These are phyloP conservation scores for Salvia sclarea DNA, from an alignment of 305 asterid species.

Conservation along the genomic window DNA sequence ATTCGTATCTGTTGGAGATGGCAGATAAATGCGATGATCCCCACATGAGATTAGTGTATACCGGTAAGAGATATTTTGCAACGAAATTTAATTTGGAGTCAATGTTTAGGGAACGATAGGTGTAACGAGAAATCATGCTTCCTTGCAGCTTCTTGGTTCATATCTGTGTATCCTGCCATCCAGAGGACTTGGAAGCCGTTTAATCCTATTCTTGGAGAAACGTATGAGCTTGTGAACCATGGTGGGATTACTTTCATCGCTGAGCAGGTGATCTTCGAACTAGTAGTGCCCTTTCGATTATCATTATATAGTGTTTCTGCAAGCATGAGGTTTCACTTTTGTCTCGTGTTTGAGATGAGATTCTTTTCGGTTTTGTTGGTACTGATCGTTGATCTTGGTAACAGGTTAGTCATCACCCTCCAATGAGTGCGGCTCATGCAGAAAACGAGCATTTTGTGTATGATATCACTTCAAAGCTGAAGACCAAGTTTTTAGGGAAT, in stretches of 20 bases:
- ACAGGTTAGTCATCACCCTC: conserved; percentile 80
- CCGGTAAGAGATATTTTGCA: conserved; percentile 46
- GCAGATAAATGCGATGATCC: conserved; percentile 88
- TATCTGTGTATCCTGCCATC: conserved; percentile 69
- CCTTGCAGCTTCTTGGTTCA: conserved; percentile 72
- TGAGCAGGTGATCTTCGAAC: conserved; percentile 58
- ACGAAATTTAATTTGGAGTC: neutral
- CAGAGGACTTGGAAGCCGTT: conserved; percentile 92
- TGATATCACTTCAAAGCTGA: conserved; percentile 77
- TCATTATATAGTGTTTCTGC: neutral
- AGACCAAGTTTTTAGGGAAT: conserved; percentile 77
- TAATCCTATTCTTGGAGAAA: conserved; percentile 87
- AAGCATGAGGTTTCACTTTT: neutral
- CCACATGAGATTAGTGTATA: conserved; percentile 67
- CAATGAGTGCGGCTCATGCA: conserved; percentile 89
- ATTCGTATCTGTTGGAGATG: conserved; percentile 62
- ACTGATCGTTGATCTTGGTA: neutral
- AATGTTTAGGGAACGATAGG: neutral
- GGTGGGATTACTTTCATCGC: conserved; percentile 68
- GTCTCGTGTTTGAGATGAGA: conserved; percentile 23
- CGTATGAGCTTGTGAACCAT: conserved; percentile 77
- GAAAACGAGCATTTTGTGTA: conserved; percentile 76
- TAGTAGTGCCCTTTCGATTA: neutral
- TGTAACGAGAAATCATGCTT: neutral
- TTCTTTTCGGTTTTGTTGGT: conserved; percentile 32